phyloP scores from a whole-genome alignment of 2,329 filamentous ascomycete species.

The Scedosporium boydii region DNA sequence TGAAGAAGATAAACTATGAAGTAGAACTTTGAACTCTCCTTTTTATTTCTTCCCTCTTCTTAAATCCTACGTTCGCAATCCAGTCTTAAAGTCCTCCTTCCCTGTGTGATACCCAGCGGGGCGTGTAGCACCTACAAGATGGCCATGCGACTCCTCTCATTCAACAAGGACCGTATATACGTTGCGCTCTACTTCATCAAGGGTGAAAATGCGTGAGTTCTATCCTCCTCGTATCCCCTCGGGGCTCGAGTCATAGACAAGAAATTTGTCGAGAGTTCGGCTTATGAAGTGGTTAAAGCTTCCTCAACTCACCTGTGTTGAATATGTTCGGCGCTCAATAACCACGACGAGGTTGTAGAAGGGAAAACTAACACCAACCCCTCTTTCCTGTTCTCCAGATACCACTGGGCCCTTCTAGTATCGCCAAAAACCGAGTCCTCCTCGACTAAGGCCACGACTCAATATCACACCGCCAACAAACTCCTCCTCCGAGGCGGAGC shows the following conservation, averaged over 20 bases:
- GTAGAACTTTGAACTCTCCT: no score
- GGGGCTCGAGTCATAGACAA: background rate
- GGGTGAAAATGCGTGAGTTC: background rate
- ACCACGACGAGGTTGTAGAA: background rate
- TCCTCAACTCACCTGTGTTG: no score
- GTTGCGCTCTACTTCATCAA: background rate
- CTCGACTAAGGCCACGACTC: background rate
- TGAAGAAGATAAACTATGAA: no score
- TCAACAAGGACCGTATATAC: background rate
- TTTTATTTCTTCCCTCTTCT: no score
- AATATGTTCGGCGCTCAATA: no score
- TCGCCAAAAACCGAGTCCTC: background rate
- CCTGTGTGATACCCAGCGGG: background rate
- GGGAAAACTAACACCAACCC: background rate
- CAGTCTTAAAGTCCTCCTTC: background rate
- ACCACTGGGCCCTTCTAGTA: background rate
- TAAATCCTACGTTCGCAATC: no score
- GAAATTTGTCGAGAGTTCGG: background rate
- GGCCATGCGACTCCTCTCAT: background rate
- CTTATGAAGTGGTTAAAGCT: no score
- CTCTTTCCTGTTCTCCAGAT: background rate
- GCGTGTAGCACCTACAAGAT: background rate
- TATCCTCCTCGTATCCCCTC: background rate
- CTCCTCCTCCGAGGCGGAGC: background rate
- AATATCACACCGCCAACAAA: background rate